Conservation (phyloP, 352 stramenopile genomes). For the Phytopythium cucurbitacearum region DNA sequence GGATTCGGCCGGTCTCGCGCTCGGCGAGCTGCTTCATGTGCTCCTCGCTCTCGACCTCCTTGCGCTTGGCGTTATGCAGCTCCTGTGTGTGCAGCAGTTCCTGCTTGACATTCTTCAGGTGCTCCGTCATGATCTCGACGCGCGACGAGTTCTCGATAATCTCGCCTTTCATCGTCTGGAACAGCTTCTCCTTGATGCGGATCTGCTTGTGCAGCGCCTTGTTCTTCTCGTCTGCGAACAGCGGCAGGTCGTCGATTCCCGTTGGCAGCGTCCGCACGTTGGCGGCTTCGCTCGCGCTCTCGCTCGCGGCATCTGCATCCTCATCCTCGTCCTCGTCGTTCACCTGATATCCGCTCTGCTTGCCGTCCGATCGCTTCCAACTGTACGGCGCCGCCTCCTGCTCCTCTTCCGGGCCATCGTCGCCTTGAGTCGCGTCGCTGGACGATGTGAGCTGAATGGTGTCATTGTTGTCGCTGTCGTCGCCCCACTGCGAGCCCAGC, state of each 20-base stretch:
- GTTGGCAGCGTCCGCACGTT: constrained; percentile 44
- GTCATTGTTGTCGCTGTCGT: constrained; percentile 11
- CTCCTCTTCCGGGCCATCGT: constrained; percentile 13
- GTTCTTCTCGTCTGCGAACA: constrained; percentile 88
- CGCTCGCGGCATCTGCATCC: constrained; percentile 12
- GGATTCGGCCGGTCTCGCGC: constrained; percentile 84
- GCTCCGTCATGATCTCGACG: constrained; percentile 94
- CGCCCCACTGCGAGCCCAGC: constrained; percentile 21
- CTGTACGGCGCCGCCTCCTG: constrained; percentile 33
- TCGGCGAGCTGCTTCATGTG: constrained; percentile 90
- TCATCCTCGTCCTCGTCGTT: constrained; percentile 31
- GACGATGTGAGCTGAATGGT: background rate
- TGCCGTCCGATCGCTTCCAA: constrained; percentile 61
- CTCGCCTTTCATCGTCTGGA: constrained; percentile 57
- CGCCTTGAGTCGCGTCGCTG: background rate
- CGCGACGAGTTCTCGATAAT: constrained; percentile 84
- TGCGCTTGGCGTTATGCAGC: constrained; percentile 89
- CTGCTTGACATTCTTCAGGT: constrained; percentile 95
- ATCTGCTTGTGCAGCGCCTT: constrained; percentile 81
- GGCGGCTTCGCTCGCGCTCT: constrained; percentile 21
- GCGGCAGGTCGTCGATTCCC: constrained; percentile 83
- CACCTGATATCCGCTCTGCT: constrained; percentile 18
- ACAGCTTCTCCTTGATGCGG: constrained; percentile 68
- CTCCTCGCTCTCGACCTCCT: constrained; percentile 92
- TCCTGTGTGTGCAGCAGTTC: constrained; percentile 94